Percentiles rank a stretch among this genome's conserved stretches.
Evolutionary conservation across 2,329 filamentous ascomycete species (phyloP).

Genomic region (Capronia epimyces): DNA sequence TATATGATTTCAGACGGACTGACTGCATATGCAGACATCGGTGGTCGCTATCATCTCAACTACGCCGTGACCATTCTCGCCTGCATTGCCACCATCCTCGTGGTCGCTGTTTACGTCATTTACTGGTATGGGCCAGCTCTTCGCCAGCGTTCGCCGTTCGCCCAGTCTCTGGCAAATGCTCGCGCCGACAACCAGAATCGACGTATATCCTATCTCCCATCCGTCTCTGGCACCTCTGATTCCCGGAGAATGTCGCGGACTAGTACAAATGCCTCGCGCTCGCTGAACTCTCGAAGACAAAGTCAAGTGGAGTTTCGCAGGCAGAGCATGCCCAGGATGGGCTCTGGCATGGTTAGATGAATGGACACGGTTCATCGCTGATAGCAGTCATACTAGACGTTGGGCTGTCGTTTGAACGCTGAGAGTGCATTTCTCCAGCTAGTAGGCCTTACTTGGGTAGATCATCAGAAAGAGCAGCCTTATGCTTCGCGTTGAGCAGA

Average conservation of each 20-base stretch:
- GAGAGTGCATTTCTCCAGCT: no score
- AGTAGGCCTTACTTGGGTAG: no score
- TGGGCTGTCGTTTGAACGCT: no score
- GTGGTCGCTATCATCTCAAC: constrained; percentile 50
- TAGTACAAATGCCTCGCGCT: constrained; percentile 12
- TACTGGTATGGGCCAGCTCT: constrained; percentile 60
- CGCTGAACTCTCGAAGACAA: constrained; percentile 16
- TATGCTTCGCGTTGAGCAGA: no score
- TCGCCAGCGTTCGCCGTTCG: constrained; percentile 58
- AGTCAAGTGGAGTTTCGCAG: constrained; percentile 20
- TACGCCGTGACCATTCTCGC: constrained; percentile 61
- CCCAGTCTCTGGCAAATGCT: constrained; percentile 54
- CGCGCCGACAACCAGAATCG: constrained; percentile 33
- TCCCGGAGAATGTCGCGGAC: constrained; percentile 18
- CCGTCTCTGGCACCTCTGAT: constrained; percentile 18
- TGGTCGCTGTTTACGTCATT: constrained; percentile 60
- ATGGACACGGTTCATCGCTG: no score
- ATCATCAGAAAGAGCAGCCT: no score
- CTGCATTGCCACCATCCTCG: constrained; percentile 56
- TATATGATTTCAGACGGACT: constrained; percentile 1
- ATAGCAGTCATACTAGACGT: no score
- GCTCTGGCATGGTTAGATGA: constrained; percentile 11
- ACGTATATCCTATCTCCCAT: constrained; percentile 34
- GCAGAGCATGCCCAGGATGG: constrained; percentile 14
- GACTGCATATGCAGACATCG: constrained; percentile 43